Conservation (phyloP, 2,329 filamentous ascomycete genomes). For the Hymenoscyphus scutula region DNA sequence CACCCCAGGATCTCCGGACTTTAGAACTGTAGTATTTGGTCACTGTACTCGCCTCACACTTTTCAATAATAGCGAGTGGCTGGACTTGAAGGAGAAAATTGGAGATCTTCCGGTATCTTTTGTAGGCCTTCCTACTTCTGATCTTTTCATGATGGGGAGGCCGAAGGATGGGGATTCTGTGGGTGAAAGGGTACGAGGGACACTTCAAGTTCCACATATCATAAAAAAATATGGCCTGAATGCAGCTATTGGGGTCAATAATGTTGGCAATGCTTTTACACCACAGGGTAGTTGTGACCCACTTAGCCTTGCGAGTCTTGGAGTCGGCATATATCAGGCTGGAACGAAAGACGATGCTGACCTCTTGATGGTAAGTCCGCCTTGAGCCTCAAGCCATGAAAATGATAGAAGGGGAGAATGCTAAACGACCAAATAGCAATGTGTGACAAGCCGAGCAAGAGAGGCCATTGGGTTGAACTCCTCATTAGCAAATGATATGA, state of each 20-base stretch:
- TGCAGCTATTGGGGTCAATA: constrained; percentile 65
- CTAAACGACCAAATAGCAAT: constrained; percentile 29
- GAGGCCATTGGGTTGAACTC: constrained; percentile 30
- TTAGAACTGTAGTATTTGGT: constrained; percentile 57
- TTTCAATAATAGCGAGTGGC: constrained; percentile 50
- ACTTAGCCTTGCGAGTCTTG: constrained; percentile 58
- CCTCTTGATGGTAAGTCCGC: constrained; percentile 52
- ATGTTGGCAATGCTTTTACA: constrained; percentile 73
- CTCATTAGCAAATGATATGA: constrained; percentile 17
- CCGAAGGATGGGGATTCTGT: constrained; percentile 33
- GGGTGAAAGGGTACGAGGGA: constrained; percentile 50
- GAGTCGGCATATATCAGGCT: constrained; percentile 66
- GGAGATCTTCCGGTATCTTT: constrained; percentile 59
- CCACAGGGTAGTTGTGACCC: constrained; percentile 68
- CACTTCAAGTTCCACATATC: constrained; percentile 58
- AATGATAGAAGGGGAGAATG: constrained; percentile 1
- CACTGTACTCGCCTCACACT: constrained; percentile 67
- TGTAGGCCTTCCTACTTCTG: constrained; percentile 67
- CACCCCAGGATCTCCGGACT: constrained; percentile 20
- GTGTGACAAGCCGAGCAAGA: constrained; percentile 33
- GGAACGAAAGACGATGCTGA: constrained; percentile 59
- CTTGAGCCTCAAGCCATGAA: background rate
- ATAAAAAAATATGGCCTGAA: constrained; percentile 57
- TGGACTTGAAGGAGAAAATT: constrained; percentile 47
- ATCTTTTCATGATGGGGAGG: constrained; percentile 68